Evolutionary conservation across 495 filamentous ascomycete genomes (phyloP).

Genomic region (Lasiosphaeria miniovina): DNA sequence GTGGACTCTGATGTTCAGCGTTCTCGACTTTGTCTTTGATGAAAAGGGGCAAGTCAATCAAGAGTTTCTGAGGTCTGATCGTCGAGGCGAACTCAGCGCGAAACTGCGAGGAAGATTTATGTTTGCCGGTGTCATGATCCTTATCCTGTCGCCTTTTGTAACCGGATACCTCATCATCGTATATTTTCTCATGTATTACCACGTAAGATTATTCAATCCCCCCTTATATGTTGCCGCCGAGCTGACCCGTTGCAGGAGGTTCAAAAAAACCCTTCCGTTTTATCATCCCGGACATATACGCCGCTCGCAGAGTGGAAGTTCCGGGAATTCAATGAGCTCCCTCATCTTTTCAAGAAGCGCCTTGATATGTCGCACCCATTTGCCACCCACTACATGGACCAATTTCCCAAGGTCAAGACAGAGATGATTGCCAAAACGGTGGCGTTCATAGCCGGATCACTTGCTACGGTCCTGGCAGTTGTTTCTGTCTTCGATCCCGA

Average conservation of each 20-base stretch:
- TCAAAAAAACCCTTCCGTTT: constrained; percentile 80
- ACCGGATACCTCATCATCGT: constrained; percentile 77
- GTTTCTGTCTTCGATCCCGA: constrained; percentile 84
- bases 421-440: constrained; percentile 78
- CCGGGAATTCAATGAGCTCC: constrained; percentile 94
- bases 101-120: constrained; percentile 70
- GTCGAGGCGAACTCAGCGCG: constrained; percentile 73
- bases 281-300: constrained; percentile 80
- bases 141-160: constrained; percentile 79
- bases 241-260: constrained; percentile 61
- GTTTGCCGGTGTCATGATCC: constrained; percentile 80
- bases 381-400: constrained; percentile 87
- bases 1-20: constrained; percentile 83
- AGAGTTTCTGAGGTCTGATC: constrained; percentile 76
- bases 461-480: constrained; percentile 77
- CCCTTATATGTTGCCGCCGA: neutral
- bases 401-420: constrained; percentile 93
- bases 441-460: constrained; percentile 79
- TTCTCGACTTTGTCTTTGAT: constrained; percentile 93
- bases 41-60: constrained; percentile 78
- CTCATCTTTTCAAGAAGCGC: constrained; percentile 84
- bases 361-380: constrained; percentile 93
- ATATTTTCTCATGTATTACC: constrained; percentile 90
- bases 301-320: constrained; percentile 97
- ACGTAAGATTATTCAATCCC: constrained; percentile 47